Percentiles rank a stretch among this genome's conserved stretches.
These are phyloP conservation scores for Agrocybe praecox DNA, from an alignment of 768 basidiomycete species.

Conservation along the genomic window DNA sequence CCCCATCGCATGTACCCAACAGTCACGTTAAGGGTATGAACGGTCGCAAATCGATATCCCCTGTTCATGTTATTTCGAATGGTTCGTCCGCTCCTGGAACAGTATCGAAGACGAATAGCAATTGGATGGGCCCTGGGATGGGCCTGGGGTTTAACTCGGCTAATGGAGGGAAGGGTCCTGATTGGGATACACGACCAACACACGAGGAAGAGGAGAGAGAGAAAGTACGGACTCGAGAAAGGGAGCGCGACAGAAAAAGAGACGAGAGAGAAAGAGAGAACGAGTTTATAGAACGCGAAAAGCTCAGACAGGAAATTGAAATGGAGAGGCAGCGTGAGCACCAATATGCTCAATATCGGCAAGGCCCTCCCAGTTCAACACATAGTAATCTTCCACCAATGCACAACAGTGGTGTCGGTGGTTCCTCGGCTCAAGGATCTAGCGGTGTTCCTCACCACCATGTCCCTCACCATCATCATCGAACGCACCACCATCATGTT, in stretches of 20 bases:
- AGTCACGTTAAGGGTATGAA: conserved; percentile 22
- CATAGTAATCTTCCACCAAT: conserved; percentile 16
- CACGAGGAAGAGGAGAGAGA: conserved; percentile 41
- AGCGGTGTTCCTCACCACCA: conserved; percentile 36
- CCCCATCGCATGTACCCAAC: conserved; percentile 9
- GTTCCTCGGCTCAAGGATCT: conserved; percentile 24
- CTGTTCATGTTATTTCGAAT: conserved; percentile 31
- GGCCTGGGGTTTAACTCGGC: conserved; percentile 22
- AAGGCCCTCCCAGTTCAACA: conserved; percentile 25
- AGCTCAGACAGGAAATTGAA: conserved; percentile 26
- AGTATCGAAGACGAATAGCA: conserved; percentile 31
- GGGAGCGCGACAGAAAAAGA: conserved; percentile 27
- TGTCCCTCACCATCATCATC: conserved; percentile 47
- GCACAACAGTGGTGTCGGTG: conserved; percentile 15
- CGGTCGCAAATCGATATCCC: conserved; percentile 40
- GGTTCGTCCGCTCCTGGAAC: conserved; percentile 17
- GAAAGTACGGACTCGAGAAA: conserved; percentile 19
- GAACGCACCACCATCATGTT: conserved; percentile 53
- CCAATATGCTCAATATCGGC: conserved; percentile 38
- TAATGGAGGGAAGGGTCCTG: conserved; percentile 23
- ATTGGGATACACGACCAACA: conserved; percentile 29
- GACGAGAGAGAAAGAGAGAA: conserved; percentile 26
- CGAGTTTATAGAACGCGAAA: conserved; percentile 29
- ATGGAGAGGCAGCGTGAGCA: conserved; percentile 32
- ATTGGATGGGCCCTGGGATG: conserved; percentile 37